Evolutionary conservation across 345 rosid genomes (phyloP).

Genomic region (Toxicodendron radicans): DNA sequence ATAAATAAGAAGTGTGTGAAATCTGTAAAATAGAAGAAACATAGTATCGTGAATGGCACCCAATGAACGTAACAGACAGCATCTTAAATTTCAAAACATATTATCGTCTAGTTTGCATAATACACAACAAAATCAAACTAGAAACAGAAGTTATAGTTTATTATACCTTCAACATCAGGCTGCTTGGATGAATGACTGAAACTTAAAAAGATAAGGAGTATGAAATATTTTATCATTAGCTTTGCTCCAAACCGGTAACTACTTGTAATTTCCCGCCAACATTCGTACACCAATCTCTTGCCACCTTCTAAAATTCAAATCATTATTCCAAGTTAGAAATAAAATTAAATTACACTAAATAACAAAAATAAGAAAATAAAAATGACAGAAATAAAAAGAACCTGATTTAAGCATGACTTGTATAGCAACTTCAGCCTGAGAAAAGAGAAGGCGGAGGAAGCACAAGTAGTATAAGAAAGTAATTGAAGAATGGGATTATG

Average conservation of each 20-base stretch:
- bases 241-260: conserved; percentile 24
- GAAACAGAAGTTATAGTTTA: neutral
- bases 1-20: neutral
- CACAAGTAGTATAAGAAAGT: conserved; percentile 25
- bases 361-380: conserved; percentile 3
- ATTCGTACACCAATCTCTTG: conserved; percentile 20
- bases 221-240: conserved; percentile 37
- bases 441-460: conserved; percentile 26
- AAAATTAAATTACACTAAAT: neutral
- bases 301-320: conserved; percentile 23
- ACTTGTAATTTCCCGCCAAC: conserved; percentile 19
- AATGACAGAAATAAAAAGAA: conserved; percentile 14
- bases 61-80: neutral
- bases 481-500: conserved; percentile 23
- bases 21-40: neutral
- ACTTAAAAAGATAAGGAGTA: conserved; percentile 36
- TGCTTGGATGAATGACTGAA: conserved; percentile 43
- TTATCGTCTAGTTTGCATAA: neutral
- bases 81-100: neutral
- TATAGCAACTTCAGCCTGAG: conserved; percentile 20
- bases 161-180: conserved; percentile 73
- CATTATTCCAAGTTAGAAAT: neutral
- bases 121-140: neutral
- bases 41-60: neutral
- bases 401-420: conserved; percentile 49